These are phyloP conservation scores for Coemansia sp. DNA, from an alignment of 192 early-diverging fungal species.

Conservation along the genomic window DNA sequence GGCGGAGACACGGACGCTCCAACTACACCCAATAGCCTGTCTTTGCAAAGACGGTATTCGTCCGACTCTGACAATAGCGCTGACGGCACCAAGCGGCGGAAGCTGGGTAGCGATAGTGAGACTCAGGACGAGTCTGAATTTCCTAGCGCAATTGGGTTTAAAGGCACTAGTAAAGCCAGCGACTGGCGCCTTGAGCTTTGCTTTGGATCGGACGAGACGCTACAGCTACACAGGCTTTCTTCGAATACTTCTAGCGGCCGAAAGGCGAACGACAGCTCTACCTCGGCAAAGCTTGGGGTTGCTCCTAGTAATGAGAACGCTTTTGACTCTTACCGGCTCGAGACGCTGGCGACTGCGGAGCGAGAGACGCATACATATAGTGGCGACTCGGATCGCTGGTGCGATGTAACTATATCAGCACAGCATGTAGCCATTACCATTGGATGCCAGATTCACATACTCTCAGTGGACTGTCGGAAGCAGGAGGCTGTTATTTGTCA, in stretches of 20 bases:
- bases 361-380: not conserved
- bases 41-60: slow-evolving; percentile 3
- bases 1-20: not conserved
- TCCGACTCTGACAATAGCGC: not conserved
- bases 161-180: not conserved
- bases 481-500: slow-evolving; percentile 42
- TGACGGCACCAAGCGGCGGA: slow-evolving; percentile 21
- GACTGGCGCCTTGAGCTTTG: slow-evolving; percentile 32
- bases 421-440: slow-evolving; percentile 34
- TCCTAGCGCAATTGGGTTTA: not conserved
- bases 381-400: slow-evolving; percentile 15
- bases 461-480: slow-evolving; percentile 17
- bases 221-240: slow-evolving; percentile 30
- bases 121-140: not conserved
- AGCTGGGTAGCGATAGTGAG: not conserved
- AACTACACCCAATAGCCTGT: not conserved
- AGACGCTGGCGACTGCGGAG: slow-evolving; percentile 36
- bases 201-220: slow-evolving; percentile 36
- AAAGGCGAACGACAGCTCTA: not conserved
- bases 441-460: slow-evolving; percentile 34
- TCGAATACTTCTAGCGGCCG: not conserved
- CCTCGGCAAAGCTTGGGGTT: not conserved
- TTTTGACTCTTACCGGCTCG: slow-evolving; percentile 47
- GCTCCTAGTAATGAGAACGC: slow-evolving; percentile 11
- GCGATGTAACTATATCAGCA: slow-evolving; percentile 23